Evolutionary conservation across 2,329 filamentous ascomycete genomes (phyloP).

Genomic region (Nemania diffusa): DNA sequence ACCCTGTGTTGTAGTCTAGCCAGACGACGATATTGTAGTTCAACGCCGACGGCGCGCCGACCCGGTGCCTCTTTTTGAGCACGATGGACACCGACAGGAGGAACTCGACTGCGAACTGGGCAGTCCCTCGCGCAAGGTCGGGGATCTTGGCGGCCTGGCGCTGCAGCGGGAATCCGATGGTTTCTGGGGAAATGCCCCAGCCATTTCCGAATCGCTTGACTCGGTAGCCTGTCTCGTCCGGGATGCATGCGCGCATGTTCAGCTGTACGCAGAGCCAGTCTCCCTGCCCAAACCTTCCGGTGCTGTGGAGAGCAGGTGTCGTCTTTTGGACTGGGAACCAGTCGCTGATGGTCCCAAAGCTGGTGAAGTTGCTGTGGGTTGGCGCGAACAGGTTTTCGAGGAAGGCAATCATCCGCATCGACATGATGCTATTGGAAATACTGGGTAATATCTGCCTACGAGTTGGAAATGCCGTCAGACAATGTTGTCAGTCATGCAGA

Average conservation of each 20-base stretch:
- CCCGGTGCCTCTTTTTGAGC: constrained; percentile 8
- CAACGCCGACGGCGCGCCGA: constrained; percentile 8
- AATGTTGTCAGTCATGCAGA: neutral
- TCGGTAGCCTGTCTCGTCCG: constrained; percentile 21
- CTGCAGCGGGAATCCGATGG: constrained; percentile 28
- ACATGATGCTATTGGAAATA: constrained; percentile 20
- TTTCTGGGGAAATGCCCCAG: constrained; percentile 24
- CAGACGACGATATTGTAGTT: constrained; percentile 29
- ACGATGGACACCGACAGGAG: constrained; percentile 29
- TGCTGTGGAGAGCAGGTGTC: constrained; percentile 29
- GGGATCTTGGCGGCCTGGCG: constrained; percentile 30
- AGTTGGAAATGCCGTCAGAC: neutral
- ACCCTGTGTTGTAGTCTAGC: constrained; percentile 27
- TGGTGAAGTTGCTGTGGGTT: constrained; percentile 14
- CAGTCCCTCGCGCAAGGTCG: constrained; percentile 14
- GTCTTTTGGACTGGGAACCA: constrained; percentile 31
- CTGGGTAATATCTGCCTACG: constrained; percentile 30
- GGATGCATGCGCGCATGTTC: constrained; percentile 30
- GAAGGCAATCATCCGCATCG: constrained; percentile 30
- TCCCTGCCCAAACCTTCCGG: constrained; percentile 21
- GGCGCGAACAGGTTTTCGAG: constrained; percentile 31
- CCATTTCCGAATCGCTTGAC: constrained; percentile 12
- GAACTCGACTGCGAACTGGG: constrained; percentile 31
- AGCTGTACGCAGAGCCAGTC: constrained; percentile 32
- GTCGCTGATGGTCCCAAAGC: constrained; percentile 23